Evolutionary conservation across 1,284 basidiomycete species (phyloP), one percentile per base, ranked within the genome.

Genomic region (Meira nashicola): DNA sequence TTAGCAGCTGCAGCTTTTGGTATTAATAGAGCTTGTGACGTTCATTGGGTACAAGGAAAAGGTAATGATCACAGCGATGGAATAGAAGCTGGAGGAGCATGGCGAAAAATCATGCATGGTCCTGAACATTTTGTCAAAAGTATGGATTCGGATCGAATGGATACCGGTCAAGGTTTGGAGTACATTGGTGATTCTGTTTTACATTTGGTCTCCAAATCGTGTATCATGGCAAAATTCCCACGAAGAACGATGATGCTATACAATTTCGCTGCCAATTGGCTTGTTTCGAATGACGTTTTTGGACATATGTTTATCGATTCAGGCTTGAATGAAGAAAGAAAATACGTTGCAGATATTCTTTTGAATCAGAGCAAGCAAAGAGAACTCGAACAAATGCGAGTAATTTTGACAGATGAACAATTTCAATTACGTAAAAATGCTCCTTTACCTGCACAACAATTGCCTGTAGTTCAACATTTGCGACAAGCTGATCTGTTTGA

Each of bases 221-320:
- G 40, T 7, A n/a, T 53, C 50, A 2, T 53, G 4, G 11, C 4
- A 17, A 17, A 23, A 53, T 53, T 33, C 28, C 50, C 50, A n/a
- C 21, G 39, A 5, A 39, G 28, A 15, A 4, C 17, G 28, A 28
- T 39, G 11, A 8, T 15, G 5, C 7, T 19, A 6, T 39, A 39
- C 28, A 53, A 41, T 53, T 17, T 19, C 2, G 50, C 50, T 19
- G 23, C 28, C 11, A 23, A 7, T n/a, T 53, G 37, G 38, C 23
- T 53, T 14, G 50, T 53, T 39, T 53, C 50, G 11, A 53, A 53
- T 25, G 38, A 53, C n/a, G n/a, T n/a, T 8, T 53, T 39, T 15
- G 39, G 14, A n/a, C 37, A 53, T 25, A 53, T 53, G 4, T 53
- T 7, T 15, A 25, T 33, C 17, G 50, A 53, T 38, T 5, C 50